Percentiles rank a stretch among this genome's conserved stretches.
Conservation (phyloP, 352 stramenopile species). For the Globisporangium solare region DNA sequence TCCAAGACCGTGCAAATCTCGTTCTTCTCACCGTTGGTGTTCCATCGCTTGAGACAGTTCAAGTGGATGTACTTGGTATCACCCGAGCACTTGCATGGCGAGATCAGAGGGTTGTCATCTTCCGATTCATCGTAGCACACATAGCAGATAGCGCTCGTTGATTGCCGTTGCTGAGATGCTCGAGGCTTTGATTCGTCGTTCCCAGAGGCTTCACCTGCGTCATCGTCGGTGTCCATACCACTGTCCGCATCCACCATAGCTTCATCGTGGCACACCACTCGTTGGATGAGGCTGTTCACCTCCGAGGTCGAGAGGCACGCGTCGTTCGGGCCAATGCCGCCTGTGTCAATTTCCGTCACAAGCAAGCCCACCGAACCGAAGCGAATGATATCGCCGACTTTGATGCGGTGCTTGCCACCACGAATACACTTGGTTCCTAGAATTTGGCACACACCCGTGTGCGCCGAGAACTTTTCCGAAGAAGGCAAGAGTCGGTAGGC, state of each 20-base stretch:
- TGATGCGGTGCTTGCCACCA: constrained; percentile 74
- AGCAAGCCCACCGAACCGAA: constrained; percentile 79
- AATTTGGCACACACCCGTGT: constrained; percentile 86
- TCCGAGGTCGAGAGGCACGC: constrained; percentile 66
- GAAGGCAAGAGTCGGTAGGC: constrained; percentile 79
- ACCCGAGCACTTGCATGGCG: constrained; percentile 92
- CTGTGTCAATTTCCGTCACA: constrained; percentile 83
- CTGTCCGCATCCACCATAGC: constrained; percentile 74
- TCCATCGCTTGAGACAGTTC: constrained; percentile 94
- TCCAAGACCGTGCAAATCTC: constrained; percentile 85
- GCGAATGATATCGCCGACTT: constrained; percentile 83
- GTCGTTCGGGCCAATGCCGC: constrained; percentile 59
- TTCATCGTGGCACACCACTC: constrained; percentile 79
- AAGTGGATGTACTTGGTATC: constrained; percentile 96
- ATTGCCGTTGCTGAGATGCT: constrained; percentile 64
- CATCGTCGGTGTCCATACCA: constrained; percentile 82
- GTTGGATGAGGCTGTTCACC: constrained; percentile 77
- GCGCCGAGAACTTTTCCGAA: constrained; percentile 82
- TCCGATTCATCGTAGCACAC: constrained; percentile 86
- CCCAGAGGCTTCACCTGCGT: constrained; percentile 75
- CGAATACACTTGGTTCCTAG: constrained; percentile 84
- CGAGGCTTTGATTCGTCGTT: constrained; percentile 81
- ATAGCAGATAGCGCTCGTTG: constrained; percentile 81
- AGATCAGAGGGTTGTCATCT: constrained; percentile 90
- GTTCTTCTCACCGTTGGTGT: constrained; percentile 89